Conservation (phyloP, 345 rosid species). For the Cardamine occulta region DNA sequence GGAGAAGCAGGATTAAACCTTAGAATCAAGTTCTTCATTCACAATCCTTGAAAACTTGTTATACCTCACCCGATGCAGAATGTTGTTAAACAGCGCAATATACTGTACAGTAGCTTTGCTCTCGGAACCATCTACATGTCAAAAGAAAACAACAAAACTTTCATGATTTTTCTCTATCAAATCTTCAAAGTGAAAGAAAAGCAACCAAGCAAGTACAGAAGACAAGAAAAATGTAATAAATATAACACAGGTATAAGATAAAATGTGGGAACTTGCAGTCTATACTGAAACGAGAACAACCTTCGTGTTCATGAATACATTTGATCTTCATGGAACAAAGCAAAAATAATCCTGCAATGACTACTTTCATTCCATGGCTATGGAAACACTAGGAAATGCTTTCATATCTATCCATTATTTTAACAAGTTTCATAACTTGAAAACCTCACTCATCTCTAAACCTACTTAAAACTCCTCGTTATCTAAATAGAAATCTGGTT, state of each 20-base stretch:
- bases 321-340: neutral
- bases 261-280: neutral
- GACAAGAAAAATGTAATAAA: neutral
- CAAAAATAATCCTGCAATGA: neutral
- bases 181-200: constrained; percentile 1
- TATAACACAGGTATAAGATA: constrained; percentile 5
- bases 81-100: constrained; percentile 64
- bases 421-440: constrained; percentile 1
- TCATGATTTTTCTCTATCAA: constrained; percentile 8
- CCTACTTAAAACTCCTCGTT: neutral
- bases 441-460: neutral
- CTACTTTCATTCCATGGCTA: constrained; percentile 4
- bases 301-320: neutral
- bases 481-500: neutral
- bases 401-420: neutral
- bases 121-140: constrained; percentile 51
- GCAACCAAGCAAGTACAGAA: neutral
- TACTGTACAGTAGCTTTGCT: constrained; percentile 56
- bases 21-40: constrained; percentile 57
- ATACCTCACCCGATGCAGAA: constrained; percentile 74
- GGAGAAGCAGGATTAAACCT: constrained; percentile 47
- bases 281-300: neutral
- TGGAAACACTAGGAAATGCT: neutral
- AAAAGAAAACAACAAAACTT: neutral
- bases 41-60: constrained; percentile 61